Evolutionary conservation across 345 rosid genomes (phyloP).

Genomic region (Noccaea caerulescens): DNA sequence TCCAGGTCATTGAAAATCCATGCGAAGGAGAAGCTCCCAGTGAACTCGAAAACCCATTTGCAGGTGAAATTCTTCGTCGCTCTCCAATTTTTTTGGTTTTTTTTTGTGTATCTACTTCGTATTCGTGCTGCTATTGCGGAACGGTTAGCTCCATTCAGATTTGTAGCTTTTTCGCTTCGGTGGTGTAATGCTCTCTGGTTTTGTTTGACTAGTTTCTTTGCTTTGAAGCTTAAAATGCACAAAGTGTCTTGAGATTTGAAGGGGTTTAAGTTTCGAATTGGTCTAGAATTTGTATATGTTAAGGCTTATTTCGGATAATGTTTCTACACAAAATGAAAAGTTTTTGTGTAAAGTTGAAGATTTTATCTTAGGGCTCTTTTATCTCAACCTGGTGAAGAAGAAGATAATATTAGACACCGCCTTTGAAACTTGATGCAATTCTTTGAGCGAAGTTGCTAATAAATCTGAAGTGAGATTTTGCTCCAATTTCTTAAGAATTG

Average conservation of each 20-base stretch:
- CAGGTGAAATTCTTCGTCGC: constrained; percentile 53
- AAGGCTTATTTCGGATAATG: neutral
- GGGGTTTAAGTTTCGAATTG: neutral
- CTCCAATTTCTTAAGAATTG: constrained; percentile 7
- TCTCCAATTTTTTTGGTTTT: neutral
- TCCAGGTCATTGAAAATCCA: constrained; percentile 75
- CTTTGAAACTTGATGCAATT: constrained; percentile 12
- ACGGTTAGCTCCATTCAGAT: neutral
- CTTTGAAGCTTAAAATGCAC: neutral
- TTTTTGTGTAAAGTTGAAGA: constrained; percentile 15
- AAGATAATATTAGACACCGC: neutral
- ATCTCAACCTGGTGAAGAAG: constrained; percentile 5
- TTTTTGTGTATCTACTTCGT: neutral
- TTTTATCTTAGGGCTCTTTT: constrained; percentile 5
- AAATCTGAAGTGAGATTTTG: constrained; percentile 8
- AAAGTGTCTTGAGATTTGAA: neutral
- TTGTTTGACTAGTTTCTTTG: constrained; percentile 13
- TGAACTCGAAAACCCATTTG: constrained; percentile 66
- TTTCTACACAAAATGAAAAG: neutral
- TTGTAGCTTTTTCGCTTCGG: neutral
- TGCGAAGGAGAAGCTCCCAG: constrained; percentile 75
- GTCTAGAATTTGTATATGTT: neutral
- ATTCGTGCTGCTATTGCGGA: constrained; percentile 2
- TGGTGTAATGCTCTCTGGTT: constrained; percentile 10
- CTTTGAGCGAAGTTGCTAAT: neutral